Conservation (phyloP, 31 red algal genomes). For the Pterothamnion heteromorphum region DNA sequence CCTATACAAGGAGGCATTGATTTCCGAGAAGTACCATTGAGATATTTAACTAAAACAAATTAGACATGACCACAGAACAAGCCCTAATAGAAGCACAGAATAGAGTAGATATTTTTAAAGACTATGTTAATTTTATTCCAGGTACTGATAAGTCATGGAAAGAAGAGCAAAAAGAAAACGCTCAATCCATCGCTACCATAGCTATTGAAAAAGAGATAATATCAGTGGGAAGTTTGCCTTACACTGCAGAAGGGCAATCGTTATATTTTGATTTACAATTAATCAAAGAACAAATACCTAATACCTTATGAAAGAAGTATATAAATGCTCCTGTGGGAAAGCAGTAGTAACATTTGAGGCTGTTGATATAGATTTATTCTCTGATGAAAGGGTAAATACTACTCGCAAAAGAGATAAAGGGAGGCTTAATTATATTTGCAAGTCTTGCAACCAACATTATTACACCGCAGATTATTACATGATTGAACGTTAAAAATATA, state of each 20-base stretch:
- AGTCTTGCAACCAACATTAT: neutral
- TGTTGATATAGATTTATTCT: neutral
- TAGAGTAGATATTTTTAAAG: no score
- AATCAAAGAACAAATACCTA: neutral
- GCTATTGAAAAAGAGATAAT: neutral
- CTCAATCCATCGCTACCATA: neutral
- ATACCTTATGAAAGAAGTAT: neutral
- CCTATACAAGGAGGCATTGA: conserved; percentile 11
- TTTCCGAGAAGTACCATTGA: neutral
- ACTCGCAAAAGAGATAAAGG: neutral
- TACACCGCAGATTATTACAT: neutral
- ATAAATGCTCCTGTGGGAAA: neutral
- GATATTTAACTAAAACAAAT: neutral
- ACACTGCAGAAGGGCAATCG: neutral
- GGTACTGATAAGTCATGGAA: no score
- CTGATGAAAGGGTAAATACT: neutral
- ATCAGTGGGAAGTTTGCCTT: neutral
- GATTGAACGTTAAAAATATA: neutral
- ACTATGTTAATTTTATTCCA: no score
- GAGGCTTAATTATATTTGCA: neutral
- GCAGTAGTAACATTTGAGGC: neutral
- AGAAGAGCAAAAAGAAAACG: no score
- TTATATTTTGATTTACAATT: neutral
- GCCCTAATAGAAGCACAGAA: neutral
- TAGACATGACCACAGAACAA: neutral